Evolutionary conservation across 2,329 filamentous ascomycete species (phyloP), one percentile per base, ranked within the genome.

Genomic region (Fusarium newnesense): DNA sequence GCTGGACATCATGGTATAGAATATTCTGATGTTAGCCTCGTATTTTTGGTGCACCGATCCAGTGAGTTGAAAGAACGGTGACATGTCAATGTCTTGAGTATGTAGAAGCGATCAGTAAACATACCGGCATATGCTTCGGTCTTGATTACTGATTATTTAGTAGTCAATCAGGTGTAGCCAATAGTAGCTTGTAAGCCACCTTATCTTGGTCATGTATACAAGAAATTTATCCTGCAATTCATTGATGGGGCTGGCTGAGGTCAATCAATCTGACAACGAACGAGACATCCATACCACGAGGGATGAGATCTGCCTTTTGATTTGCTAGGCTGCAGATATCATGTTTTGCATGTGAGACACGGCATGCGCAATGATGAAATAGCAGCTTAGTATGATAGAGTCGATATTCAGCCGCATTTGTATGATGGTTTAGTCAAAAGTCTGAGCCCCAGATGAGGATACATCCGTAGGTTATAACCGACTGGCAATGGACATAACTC

Each of bases 241-340:
- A 9, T 5, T 8, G 24, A 37, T 15, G 18, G 19, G n/a, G 18
- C 24, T 16, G 10, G 18, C 4, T 21, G 24, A 21, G 19, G 18
- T 11, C n/a, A 26, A 15, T 21, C 2, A 37, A 16, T 16, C n/a
- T 36, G 50, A 53, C n/a, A 53, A 9, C 47, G 16, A 34, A 34
- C 4, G 11, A 50, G 47, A 50, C 30, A 36, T 19, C 5, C 8
- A 19, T 24, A 13, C 21, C 47, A 13, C 1, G 15, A 19, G 16
- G 7, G 30, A 7, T 24, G 3, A 3, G 2, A 1, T 3, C 12
- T 50, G 16, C 1, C 4, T 11, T 1, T 9, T 16, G 9, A 37
- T 53, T 53, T 16, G 13, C 12, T 21, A 50, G 7, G 3, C 10
- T 6, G 8, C 7, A 7, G 50, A 28, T 24, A 28, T 9, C 0